Evolutionary conservation across 495 filamentous ascomycete genomes (phyloP).

Genomic region (Parmelia sp.): DNA sequence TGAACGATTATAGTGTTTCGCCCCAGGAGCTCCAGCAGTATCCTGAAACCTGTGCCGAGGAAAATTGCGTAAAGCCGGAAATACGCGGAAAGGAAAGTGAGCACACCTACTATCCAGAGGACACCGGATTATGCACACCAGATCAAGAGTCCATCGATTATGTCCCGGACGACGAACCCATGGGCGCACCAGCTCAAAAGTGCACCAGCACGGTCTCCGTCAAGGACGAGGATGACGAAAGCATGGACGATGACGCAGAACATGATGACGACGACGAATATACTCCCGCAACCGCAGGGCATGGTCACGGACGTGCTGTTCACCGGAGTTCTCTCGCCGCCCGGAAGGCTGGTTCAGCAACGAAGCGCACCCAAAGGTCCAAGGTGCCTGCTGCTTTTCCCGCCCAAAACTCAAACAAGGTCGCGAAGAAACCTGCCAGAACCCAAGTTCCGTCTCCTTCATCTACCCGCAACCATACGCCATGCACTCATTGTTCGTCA

Average conservation of each 20-base stretch:
- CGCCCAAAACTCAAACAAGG: constrained; percentile 1
- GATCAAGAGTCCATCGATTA: neutral
- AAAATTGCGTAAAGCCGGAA: constrained; percentile 4
- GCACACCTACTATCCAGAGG: constrained; percentile 7
- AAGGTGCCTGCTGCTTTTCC: constrained; percentile 6
- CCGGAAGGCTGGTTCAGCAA: neutral
- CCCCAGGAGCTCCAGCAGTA: constrained; percentile 14
- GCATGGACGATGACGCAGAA: constrained; percentile 20
- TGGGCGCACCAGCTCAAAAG: constrained; percentile 10
- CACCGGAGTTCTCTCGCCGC: constrained; percentile 9
- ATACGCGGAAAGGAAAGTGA: constrained; percentile 3
- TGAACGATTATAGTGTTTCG: constrained; percentile 6
- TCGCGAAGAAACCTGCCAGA: constrained; percentile 12
- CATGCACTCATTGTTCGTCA: constrained; percentile 21
- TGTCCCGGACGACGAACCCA: constrained; percentile 11
- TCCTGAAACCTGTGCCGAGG: constrained; percentile 7
- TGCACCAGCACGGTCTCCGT: constrained; percentile 3
- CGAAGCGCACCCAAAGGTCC: constrained; percentile 15
- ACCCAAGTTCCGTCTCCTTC: constrained; percentile 2
- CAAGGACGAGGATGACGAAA: constrained; percentile 18
- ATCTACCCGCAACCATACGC: constrained; percentile 2
- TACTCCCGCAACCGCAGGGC: neutral
- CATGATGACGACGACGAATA: constrained; percentile 23
- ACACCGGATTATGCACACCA: neutral
- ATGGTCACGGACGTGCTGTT: constrained; percentile 3